These are phyloP conservation scores for Aspergillus niger DNA, from an alignment of 2,329 filamentous ascomycete species.

Conservation along the genomic window DNA sequence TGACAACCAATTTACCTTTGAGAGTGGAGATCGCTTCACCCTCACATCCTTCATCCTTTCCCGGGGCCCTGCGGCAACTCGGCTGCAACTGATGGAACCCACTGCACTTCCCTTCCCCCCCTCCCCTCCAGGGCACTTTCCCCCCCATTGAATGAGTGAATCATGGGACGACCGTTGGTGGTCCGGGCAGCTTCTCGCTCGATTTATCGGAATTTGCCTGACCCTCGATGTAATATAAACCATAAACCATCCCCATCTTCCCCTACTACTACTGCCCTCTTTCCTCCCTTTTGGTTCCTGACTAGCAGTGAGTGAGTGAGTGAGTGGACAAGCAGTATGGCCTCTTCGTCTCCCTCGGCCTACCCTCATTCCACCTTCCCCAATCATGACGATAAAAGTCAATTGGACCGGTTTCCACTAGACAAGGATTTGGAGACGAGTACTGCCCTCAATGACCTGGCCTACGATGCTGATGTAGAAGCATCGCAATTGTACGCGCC, in stretches of 20 bases:
- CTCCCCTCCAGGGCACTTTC: background rate
- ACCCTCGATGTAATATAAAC: too few species aligned
- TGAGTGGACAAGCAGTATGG: background rate
- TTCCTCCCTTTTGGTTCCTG: background rate
- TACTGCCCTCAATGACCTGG: background rate
- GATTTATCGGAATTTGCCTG: background rate
- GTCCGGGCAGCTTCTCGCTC: background rate
- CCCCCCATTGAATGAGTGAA: background rate
- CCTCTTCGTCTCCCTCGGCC: background rate
- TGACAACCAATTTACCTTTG: background rate
- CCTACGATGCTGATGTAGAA: background rate
- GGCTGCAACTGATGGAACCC: background rate
- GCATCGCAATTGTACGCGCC: background rate
- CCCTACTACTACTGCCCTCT: background rate
- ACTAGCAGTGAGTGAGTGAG: background rate
- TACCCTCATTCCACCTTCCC: background rate
- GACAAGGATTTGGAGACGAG: background rate
- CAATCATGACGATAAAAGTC: background rate
- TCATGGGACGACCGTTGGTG: background rate
- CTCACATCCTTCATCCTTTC: background rate
- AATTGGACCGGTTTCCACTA: background rate
- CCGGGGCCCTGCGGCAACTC: background rate
- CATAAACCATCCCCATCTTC: background rate
- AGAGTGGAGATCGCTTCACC: background rate
- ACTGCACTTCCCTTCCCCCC: too few species aligned